Evolutionary conservation across 169 alveolate genomes (phyloP).

Genomic region (Plasmodium falciparum): DNA sequence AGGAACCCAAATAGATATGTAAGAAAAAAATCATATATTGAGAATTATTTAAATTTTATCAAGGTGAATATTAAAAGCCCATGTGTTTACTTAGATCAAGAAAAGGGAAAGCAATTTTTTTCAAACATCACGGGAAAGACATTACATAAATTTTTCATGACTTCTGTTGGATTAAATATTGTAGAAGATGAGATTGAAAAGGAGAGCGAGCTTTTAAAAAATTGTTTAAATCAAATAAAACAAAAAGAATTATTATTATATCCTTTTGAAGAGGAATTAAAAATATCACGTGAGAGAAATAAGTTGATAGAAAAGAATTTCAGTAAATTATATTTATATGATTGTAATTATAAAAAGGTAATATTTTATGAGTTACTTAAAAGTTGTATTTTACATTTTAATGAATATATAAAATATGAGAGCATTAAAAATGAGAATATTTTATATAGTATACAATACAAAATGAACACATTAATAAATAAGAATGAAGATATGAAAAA

Average conservation of each 20-base stretch:
- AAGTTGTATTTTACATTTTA: constrained; percentile 69
- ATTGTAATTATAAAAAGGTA: constrained; percentile 79
- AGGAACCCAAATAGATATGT: constrained; percentile 35
- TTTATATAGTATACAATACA: constrained; percentile 66
- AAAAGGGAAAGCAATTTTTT: constrained; percentile 83
- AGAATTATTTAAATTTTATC: constrained; percentile 3
- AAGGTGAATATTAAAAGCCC: constrained; percentile 82
- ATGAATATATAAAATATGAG: constrained; percentile 76
- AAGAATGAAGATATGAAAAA: constrained; percentile 46
- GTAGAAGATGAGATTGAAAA: constrained; percentile 68
- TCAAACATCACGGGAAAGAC: constrained; percentile 79
- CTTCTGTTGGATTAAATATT: constrained; percentile 83
- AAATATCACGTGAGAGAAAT: constrained; percentile 75
- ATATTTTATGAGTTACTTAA: constrained; percentile 77
- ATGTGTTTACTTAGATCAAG: constrained; percentile 87
- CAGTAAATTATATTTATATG: constrained; percentile 78
- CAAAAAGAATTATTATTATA: constrained; percentile 77
- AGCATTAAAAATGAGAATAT: constrained; percentile 78
- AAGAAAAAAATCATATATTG: constrained; percentile 76
- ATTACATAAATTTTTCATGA: constrained; percentile 82
- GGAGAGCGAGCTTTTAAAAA: constrained; percentile 79
- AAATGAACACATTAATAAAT: constrained; percentile 25
- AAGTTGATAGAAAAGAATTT: constrained; percentile 77
- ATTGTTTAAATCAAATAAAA: constrained; percentile 79
- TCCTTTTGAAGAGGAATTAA: constrained; percentile 81